These are phyloP conservation scores for Coemansia sp. DNA, from an alignment of 192 early-diverging fungal species.

Conservation along the genomic window DNA sequence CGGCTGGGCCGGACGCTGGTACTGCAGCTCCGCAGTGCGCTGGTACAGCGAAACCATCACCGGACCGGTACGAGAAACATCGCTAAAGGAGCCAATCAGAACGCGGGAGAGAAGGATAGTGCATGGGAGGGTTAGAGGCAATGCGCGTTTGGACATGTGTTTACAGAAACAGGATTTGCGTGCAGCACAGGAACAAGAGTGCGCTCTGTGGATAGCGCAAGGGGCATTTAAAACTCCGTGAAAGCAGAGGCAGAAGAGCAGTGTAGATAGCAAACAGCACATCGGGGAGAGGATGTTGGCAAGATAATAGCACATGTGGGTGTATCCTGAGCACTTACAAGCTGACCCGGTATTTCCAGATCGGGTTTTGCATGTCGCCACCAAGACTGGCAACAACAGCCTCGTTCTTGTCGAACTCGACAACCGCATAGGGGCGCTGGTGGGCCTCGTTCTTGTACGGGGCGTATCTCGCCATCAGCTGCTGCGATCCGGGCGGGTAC, in stretches of 20 bases:
- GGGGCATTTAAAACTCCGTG: background rate
- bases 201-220: background rate
- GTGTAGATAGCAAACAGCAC: background rate
- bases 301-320: background rate
- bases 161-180: constrained; percentile 1
- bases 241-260: too few relatives aligned
- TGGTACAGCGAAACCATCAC: constrained; percentile 58
- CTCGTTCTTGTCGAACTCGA: constrained; percentile 96
- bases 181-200: background rate
- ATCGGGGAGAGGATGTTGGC: background rate
- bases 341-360: constrained; percentile 75
- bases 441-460: constrained; percentile 58
- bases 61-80: constrained; percentile 51
- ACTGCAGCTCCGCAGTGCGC: constrained; percentile 54
- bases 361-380: constrained; percentile 71
- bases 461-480: constrained; percentile 55
- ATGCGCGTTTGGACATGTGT: background rate
- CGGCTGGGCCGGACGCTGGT: constrained; percentile 50
- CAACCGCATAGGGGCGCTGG: constrained; percentile 82
- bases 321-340: constrained; percentile 61
- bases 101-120: background rate
- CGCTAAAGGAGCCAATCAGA: constrained; percentile 21
- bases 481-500: constrained; percentile 62
- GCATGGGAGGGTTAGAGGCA: background rate
- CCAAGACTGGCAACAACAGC: constrained; percentile 77